Evolutionary conservation across 1,139 yeast genomes (phyloP), one percentile per base, ranked within the genome.

Genomic region (Diutina pseudorugosa): DNA sequence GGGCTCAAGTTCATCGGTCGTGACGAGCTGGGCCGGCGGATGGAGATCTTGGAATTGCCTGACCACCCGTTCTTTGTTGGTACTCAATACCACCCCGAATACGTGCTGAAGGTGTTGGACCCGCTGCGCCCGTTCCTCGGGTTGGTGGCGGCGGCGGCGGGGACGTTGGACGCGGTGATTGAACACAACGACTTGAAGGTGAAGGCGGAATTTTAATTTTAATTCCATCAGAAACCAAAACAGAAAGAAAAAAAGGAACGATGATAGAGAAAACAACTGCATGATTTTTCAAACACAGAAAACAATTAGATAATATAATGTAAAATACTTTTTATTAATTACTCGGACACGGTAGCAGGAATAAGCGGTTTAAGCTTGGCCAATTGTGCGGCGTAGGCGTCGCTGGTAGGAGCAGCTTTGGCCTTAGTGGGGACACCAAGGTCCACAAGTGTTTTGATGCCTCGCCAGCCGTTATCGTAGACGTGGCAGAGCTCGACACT

Each of bases 61-160:
- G 77, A 71, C 59, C 98, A 91, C 68, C 95, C 94, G 64, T 93
- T 84, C 73, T 91, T 73, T 65, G 95, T 90, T 62, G 99, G 94
- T 59, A 88, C 97, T 47, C 99, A 93, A 74, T 93, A 91, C 73
- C 99, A 93, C 67, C 99, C 99, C 49, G 99, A 93, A 72, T 93
- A 93, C 69, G 79, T 91, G 60, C 89, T 98, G 50, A 89, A 94
- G 71, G 98, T 94, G 41, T 79, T 93, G 67, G 96, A 89, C 61
- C 98, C 99, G 54, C 90, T 98, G 41, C 81, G 89, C 69, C 99
- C 99, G 54, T 87, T 93, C 73, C 79, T 93, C 65, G 99, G 99
- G 53, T 79, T 93, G 61, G 90, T 93, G 56, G 97, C 98, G 52
- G 97, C 98, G 25, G 75, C 95, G 53, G 75, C 91, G 50, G 96